These are phyloP conservation scores for Cutaneotrichosporon mucoides DNA, from an alignment of 1,284 basidiomycete genomes.

Conservation along the genomic window DNA sequence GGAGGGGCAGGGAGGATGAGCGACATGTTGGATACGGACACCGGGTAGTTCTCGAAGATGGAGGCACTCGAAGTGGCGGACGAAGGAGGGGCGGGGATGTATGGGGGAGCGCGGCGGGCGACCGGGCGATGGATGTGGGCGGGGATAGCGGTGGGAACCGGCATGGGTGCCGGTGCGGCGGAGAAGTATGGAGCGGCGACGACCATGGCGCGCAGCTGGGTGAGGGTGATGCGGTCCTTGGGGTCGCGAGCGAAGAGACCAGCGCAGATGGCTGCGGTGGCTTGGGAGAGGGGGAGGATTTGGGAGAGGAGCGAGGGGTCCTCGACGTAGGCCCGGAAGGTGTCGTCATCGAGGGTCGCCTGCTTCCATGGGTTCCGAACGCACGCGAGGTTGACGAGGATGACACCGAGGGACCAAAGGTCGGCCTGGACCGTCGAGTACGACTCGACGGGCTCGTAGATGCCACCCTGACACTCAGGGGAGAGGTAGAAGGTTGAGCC, in stretches of 20 bases:
- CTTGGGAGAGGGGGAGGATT: constrained; percentile 61
- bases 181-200: constrained; percentile 63
- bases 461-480: constrained; percentile 83
- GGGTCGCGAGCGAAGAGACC: constrained; percentile 58
- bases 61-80: neutral
- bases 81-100: neutral
- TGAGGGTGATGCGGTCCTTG: constrained; percentile 57
- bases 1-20: neutral
- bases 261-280: constrained; percentile 55
- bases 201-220: constrained; percentile 60
- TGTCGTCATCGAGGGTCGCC: constrained; percentile 67
- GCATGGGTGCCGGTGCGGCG: constrained; percentile 22
- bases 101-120: neutral
- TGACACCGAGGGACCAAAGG: constrained; percentile 90
- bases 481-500: constrained; percentile 84
- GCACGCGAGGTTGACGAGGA: constrained; percentile 84
- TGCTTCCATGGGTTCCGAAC: constrained; percentile 83
- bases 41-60: too few relatives aligned
- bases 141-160: neutral
- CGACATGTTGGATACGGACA: neutral
- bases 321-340: constrained; percentile 64
- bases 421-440: constrained; percentile 76
- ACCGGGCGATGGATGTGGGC: neutral
- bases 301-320: constrained; percentile 66
- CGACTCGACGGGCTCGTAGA: constrained; percentile 51